phyloP scores from a whole-genome alignment of 805 yeast genomes.

The Metschnikowia chrysomelidarum region DNA sequence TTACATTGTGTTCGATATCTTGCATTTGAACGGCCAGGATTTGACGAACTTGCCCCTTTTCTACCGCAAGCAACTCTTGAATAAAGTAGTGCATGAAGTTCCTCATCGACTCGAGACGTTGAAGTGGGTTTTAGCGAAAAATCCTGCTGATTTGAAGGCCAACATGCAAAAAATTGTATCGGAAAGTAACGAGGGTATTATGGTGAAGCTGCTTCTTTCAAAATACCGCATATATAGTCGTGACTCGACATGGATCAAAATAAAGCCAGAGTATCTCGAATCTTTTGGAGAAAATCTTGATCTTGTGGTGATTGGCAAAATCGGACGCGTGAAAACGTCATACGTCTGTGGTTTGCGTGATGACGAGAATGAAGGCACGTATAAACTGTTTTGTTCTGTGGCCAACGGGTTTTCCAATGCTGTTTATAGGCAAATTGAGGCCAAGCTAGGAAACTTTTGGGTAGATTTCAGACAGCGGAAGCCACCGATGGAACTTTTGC shows the following conservation, averaged over 20 bases:
- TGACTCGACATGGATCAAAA: slow-evolving; percentile 73
- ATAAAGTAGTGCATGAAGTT: slow-evolving; percentile 43
- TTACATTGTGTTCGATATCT: slow-evolving; percentile 68
- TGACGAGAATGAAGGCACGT: slow-evolving; percentile 39
- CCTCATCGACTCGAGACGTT: slow-evolving; percentile 52
- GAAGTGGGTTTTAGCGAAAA: slow-evolving; percentile 35
- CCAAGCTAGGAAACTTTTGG: slow-evolving; percentile 64
- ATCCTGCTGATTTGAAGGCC: slow-evolving; percentile 51
- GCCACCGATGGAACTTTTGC: slow-evolving; percentile 34
- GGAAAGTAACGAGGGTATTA: slow-evolving; percentile 75
- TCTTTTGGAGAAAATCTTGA: slow-evolving; percentile 88
- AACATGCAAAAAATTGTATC: slow-evolving; percentile 59
- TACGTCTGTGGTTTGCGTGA: slow-evolving; percentile 71
- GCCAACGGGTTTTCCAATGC: slow-evolving; percentile 78
- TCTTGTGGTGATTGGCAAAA: slow-evolving; percentile 71
- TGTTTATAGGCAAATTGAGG: slow-evolving; percentile 59
- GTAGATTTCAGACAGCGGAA: slow-evolving; percentile 29
- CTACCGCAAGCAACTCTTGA: slow-evolving; percentile 54
- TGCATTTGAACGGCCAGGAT: slow-evolving; percentile 65
- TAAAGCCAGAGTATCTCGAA: slow-evolving; percentile 86
- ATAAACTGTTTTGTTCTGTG: slow-evolving; percentile 69
- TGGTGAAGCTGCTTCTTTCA: slow-evolving; percentile 63
- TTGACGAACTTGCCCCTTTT: slow-evolving; percentile 53
- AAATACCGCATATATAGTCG: slow-evolving; percentile 62
- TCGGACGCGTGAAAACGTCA: slow-evolving; percentile 66